Percentiles rank a stretch among this genome's conserved stretches.
phyloP scores from a whole-genome alignment of 306 rosid genomes.

The Dalbergia cochinchinensis region DNA sequence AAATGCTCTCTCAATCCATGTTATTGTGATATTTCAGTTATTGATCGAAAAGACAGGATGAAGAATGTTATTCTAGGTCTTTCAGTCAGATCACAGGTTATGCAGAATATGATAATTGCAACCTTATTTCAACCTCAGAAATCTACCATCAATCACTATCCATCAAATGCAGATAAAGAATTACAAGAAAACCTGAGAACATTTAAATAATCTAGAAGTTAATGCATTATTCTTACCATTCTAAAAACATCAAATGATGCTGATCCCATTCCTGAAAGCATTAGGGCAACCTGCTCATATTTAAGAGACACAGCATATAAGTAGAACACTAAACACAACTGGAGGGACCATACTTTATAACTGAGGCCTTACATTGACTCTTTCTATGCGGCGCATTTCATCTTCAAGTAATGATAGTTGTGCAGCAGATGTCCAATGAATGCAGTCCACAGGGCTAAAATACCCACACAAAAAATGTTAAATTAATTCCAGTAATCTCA shows the following conservation, averaged over 20 bases:
- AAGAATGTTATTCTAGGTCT: neutral
- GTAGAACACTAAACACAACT: neutral
- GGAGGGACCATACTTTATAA: conserved; percentile 27
- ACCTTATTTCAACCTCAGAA: neutral
- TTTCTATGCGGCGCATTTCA: conserved; percentile 91
- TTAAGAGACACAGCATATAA: conserved; percentile 29
- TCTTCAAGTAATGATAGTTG: conserved; percentile 92
- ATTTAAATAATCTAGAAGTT: neutral
- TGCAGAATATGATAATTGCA: conserved; percentile 9
- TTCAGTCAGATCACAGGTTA: conserved; percentile 3
- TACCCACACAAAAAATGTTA: conserved; percentile 11
- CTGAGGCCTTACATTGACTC: conserved; percentile 75
- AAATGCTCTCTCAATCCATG: neutral
- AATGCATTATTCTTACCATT: conserved; percentile 57
- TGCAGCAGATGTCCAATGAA: conserved; percentile 97
- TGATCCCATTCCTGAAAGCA: conserved; percentile 92
- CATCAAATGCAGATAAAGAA: neutral
- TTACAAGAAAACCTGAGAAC: conserved; percentile 8
- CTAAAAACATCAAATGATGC: conserved; percentile 77
- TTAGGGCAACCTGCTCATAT: conserved; percentile 78
- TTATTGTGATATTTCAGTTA: neutral
- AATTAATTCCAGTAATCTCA: conserved; percentile 16
- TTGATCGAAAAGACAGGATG: conserved; percentile 18
- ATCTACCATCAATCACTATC: conserved; percentile 4
- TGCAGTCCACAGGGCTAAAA: conserved; percentile 94